Evolutionary conservation across 108 stramenopile species (phyloP).

Genomic region (Pseudonitzschia multiseries): DNA sequence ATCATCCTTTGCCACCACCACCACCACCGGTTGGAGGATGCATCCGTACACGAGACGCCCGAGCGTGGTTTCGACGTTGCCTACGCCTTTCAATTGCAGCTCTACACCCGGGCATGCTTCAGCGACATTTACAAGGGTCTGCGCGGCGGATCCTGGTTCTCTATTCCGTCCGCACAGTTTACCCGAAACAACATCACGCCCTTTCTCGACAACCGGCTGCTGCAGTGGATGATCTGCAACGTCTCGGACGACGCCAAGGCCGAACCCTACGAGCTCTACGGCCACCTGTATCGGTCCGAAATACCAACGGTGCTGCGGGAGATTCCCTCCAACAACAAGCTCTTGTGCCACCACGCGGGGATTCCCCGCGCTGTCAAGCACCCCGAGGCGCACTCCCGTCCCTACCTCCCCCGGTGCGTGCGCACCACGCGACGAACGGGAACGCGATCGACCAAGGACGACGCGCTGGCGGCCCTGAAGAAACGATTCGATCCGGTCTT

Average conservation of each 20-base stretch:
- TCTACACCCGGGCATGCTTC: not conserved
- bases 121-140: constrained; percentile 4
- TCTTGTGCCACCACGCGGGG: not conserved
- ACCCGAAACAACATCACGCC: not conserved
- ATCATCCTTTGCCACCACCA: too few species aligned
- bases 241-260: not conserved
- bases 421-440: not conserved
- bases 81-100: not conserved
- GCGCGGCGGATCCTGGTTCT: not conserved
- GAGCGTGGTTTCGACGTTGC: too few species aligned
- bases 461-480: not conserved
- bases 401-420: not conserved
- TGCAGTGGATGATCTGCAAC: not conserved
- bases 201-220: constrained; percentile 1
- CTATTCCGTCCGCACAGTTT: not conserved
- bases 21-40: too few species aligned
- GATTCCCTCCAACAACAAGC: constrained; percentile 3
- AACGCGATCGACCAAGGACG: too few species aligned
- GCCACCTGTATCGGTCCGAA: not conserved
- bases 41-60: too few species aligned
- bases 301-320: not conserved
- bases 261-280: not conserved
- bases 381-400: not conserved
- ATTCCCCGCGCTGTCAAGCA: not conserved
- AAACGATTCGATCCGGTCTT: not conserved